Percentiles rank a stretch among this genome's conserved stretches.
Evolutionary conservation across 345 rosid genomes (phyloP).

Genomic region (Lepidium sativum): DNA sequence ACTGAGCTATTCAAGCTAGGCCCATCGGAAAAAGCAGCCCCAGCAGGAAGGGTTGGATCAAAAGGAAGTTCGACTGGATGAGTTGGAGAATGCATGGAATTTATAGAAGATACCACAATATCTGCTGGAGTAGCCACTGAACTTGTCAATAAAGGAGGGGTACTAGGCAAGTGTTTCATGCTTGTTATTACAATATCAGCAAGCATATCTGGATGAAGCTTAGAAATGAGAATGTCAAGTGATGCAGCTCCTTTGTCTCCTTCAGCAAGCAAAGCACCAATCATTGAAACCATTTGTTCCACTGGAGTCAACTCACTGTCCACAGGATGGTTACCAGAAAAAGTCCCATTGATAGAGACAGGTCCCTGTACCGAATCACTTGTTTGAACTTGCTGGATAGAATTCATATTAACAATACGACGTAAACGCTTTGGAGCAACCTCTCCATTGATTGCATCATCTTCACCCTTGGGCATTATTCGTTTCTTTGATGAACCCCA

Average conservation of each 20-base stretch:
- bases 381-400: conserved; percentile 32
- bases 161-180: conserved; percentile 89
- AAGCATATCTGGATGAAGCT: conserved; percentile 91
- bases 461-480: conserved; percentile 50
- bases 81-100: conserved; percentile 40
- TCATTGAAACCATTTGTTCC: conserved; percentile 95
- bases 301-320: conserved; percentile 76
- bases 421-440: conserved; percentile 52
- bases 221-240: conserved; percentile 80
- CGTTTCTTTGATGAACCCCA: conserved; percentile 71
- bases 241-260: conserved; percentile 99
- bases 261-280: conserved; percentile 98
- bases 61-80: conserved; percentile 31
- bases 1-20: conserved; percentile 34
- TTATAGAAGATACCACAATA: conserved; percentile 29
- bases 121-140: conserved; percentile 42
- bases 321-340: conserved; percentile 37
- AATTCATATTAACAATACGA: conserved; percentile 36
- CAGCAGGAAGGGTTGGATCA: conserved; percentile 33
- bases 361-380: conserved; percentile 46
- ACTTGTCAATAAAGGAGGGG: conserved; percentile 49
- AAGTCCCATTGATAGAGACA: conserved; percentile 46
- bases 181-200: conserved; percentile 94
- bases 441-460: conserved; percentile 52
- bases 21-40: conserved; percentile 38